Evolutionary conservation across 495 filamentous ascomycete species (phyloP), one percentile per base, ranked within the genome.

Genomic region (Aspergillus bertholletiae): DNA sequence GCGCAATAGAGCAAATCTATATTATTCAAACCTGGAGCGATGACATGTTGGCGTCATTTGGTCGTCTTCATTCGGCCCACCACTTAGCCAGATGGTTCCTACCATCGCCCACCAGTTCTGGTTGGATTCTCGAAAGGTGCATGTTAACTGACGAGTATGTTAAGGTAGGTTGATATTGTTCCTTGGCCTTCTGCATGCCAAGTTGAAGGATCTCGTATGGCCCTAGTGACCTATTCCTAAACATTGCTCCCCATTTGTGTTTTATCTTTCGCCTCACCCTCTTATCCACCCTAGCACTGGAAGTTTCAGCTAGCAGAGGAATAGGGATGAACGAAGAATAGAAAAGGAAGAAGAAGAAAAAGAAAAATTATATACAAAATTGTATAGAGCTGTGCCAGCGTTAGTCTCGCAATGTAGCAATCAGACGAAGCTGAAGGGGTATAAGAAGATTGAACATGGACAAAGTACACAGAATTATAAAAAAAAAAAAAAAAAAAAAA

Each of bases 341-440:
- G 5, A n/a, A 37, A 15, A 37, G 34, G 7, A 15, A 15, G 34
- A n/a, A n/a, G 34, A 5, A 2, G 34, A 37, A 37, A 37, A 37
- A 37, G 13, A 15, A 5, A 34, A 2, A 15, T 15, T n/a, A 37
- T 37, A 37, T n/a, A 37, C 6, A 37, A 37, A n/a, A 15, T 15
- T 3, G 17, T 3, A 15, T 2, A 37, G 17, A 15, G 34, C 34
- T 28, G 26, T 28, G 26, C 8, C 26, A 28, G 4, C 4, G 8
- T 28, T 28, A 28, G 8, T 28, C 34, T 37, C 15, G 12, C 34
- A 37, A 37, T 30, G 20, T 54, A 28, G 32, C 2, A 49, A 30
- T n/a, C 17, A n/a, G 47, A 52, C 46, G 53, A n/a, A n/a, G 49
- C 8, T 28, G 17, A 45, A 28, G 40, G 58, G 58, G 55, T 64